A percentile compares a stretch with the other conserved stretches of the same genome.
phyloP scores from a whole-genome alignment of 371 early-diverging fungal species.

The Zopfochytrium polystomum region DNA sequence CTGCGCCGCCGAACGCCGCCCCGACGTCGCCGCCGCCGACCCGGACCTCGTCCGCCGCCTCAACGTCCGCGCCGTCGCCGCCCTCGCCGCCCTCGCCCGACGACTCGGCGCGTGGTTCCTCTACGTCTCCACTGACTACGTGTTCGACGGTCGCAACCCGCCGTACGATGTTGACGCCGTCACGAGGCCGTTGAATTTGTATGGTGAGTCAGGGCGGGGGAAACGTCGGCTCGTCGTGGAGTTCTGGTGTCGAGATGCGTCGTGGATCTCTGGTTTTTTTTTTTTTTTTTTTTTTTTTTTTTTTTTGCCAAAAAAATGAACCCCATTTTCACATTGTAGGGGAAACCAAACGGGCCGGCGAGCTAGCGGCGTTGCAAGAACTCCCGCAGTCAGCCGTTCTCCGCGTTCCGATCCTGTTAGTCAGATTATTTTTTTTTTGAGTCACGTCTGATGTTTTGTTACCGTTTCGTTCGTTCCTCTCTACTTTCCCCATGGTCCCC shows the following conservation, averaged over 20 bases:
- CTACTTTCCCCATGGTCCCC: too few species aligned
- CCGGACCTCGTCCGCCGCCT: slow-evolving; percentile 52
- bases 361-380: slow-evolving; percentile 57
- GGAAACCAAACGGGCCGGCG: slow-evolving; percentile 70
- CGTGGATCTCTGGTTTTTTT: too few species aligned
- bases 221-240: neutral
- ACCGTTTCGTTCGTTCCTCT: too few species aligned
- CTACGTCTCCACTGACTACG: slow-evolving; percentile 90
- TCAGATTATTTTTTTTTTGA: too few species aligned
- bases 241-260: neutral
- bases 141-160: slow-evolving; percentile 81
- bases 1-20: slow-evolving; percentile 84
- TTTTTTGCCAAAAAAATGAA: too few species aligned
- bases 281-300: too few species aligned
- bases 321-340: too few species aligned
- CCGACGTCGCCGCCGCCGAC: slow-evolving; percentile 75
- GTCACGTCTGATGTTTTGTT: too few species aligned
- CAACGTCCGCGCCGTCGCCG: slow-evolving; percentile 64
- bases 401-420: slow-evolving; percentile 78
- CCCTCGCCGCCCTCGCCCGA: slow-evolving; percentile 56
- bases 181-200: slow-evolving; percentile 78
- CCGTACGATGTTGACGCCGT: slow-evolving; percentile 69
- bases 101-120: slow-evolving; percentile 55
- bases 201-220: slow-evolving; percentile 55
- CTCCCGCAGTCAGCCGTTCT: slow-evolving; percentile 64